Evolutionary conservation across 176 grass and related monocot species (phyloP).

Genomic region (Rhynchospora breviuscula): DNA sequence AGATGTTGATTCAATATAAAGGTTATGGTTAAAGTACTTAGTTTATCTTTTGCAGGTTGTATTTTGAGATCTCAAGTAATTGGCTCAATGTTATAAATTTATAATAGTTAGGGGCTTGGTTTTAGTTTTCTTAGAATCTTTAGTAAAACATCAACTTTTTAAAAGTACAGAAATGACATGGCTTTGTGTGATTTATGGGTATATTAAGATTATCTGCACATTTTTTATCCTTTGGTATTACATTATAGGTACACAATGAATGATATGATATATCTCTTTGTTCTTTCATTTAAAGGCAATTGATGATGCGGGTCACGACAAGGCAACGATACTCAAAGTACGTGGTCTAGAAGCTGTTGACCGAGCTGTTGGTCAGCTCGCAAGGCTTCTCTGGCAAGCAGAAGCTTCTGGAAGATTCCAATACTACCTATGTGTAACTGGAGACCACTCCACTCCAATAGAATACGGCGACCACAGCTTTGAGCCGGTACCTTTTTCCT

Average conservation of each 20-base stretch:
- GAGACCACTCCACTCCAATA: slow-evolving; percentile 92
- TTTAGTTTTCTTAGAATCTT: background rate
- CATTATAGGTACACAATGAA: background rate
- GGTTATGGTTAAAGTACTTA: background rate
- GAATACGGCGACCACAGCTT: slow-evolving; percentile 96
- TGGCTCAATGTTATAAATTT: background rate
- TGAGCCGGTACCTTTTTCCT: slow-evolving; percentile 64
- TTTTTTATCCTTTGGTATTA: background rate
- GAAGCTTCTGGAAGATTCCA: slow-evolving; percentile 58
- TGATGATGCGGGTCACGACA: slow-evolving; percentile 91
- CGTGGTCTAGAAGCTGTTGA: slow-evolving; percentile 81
- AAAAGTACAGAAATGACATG: background rate
- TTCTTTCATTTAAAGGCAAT: slow-evolving; percentile 48
- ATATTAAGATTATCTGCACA: background rate
- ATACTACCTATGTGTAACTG: slow-evolving; percentile 75
- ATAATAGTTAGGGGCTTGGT: background rate
- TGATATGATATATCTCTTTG: background rate
- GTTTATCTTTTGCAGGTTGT: background rate
- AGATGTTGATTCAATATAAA: background rate
- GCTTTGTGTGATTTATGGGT: background rate
- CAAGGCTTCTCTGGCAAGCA: slow-evolving; percentile 72
- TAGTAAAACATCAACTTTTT: background rate
- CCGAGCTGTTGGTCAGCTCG: slow-evolving; percentile 64
- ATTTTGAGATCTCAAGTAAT: background rate
- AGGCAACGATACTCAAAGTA: slow-evolving; percentile 80